Evolutionary conservation across 2,329 filamentous ascomycete genomes (phyloP).

Genomic region (Chaetomiaceae sp.): DNA sequence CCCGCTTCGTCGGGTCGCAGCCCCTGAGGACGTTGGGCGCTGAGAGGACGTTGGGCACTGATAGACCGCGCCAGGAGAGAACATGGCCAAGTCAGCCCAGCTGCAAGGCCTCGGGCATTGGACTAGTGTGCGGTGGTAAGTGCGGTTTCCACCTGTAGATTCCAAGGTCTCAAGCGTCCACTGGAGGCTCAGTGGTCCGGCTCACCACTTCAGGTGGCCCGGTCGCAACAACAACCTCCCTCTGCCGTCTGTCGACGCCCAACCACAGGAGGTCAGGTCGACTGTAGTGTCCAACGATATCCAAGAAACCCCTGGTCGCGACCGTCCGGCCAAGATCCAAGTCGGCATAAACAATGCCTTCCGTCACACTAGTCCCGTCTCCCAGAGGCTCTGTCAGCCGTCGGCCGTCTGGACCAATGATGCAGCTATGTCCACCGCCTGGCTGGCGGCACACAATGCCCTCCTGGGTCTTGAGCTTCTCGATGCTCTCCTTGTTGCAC

Average conservation of each 20-base stretch:
- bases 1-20: neutral
- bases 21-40: neutral
- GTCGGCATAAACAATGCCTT: constrained; percentile 36
- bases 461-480: constrained; percentile 37
- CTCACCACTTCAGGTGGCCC: neutral
- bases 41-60: neutral
- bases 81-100: neutral
- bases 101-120: neutral
- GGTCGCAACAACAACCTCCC: constrained; percentile 13
- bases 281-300: constrained; percentile 46
- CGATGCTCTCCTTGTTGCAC: constrained; percentile 40
- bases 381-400: constrained; percentile 18
- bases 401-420: constrained; percentile 24
- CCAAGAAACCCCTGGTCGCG: constrained; percentile 40
- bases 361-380: constrained; percentile 21
- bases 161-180: neutral
- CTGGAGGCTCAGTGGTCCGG: neutral
- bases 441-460: constrained; percentile 36
- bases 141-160: neutral
- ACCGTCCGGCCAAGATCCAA: constrained; percentile 33
- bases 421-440: constrained; percentile 23
- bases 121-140: neutral
- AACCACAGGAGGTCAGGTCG: constrained; percentile 49
- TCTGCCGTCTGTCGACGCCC: constrained; percentile 28
- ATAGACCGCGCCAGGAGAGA: neutral